phyloP scores from a whole-genome alignment of 2,329 filamentous ascomycete genomes.

The Dothideomycetes sp. region DNA sequence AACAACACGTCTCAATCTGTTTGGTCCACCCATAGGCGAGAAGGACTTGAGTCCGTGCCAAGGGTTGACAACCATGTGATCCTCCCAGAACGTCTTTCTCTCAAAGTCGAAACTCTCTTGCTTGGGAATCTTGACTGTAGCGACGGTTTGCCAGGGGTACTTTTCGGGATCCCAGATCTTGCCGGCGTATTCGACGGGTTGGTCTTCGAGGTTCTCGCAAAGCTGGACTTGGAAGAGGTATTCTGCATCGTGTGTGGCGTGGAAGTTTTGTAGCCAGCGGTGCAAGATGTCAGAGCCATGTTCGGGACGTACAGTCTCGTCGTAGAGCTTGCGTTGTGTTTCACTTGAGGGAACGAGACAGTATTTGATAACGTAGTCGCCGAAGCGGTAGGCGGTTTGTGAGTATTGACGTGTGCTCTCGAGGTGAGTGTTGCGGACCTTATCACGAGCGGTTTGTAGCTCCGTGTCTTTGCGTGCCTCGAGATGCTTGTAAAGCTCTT shows the following conservation, averaged over 20 bases:
- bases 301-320: conserved; percentile 31
- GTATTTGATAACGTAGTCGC: conserved; percentile 41
- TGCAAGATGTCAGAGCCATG: conserved; percentile 31
- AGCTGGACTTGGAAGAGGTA: conserved; percentile 41
- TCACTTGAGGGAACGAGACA: conserved; percentile 35
- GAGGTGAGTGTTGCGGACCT: conserved; percentile 33
- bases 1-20: conserved; percentile 32
- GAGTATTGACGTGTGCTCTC: conserved; percentile 35
- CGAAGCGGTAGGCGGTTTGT: conserved; percentile 41
- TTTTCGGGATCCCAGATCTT: conserved; percentile 38
- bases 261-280: conserved; percentile 33
- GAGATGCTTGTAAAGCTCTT: conserved; percentile 35
- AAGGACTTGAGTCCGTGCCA: conserved; percentile 35
- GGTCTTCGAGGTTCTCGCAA: conserved; percentile 37
- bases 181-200: conserved; percentile 38
- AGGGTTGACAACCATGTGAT: conserved; percentile 35
- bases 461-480: conserved; percentile 30
- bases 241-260: conserved; percentile 31
- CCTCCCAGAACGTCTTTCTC: conserved; percentile 36
- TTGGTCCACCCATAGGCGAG: conserved; percentile 33
- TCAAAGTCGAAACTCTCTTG: conserved; percentile 35
- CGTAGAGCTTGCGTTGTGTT: conserved; percentile 33
- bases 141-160: conserved; percentile 41
- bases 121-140: conserved; percentile 30
- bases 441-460: conserved; percentile 32